Conservation (phyloP, 2,329 filamentous ascomycete species). For the Ilyonectria robusta region DNA sequence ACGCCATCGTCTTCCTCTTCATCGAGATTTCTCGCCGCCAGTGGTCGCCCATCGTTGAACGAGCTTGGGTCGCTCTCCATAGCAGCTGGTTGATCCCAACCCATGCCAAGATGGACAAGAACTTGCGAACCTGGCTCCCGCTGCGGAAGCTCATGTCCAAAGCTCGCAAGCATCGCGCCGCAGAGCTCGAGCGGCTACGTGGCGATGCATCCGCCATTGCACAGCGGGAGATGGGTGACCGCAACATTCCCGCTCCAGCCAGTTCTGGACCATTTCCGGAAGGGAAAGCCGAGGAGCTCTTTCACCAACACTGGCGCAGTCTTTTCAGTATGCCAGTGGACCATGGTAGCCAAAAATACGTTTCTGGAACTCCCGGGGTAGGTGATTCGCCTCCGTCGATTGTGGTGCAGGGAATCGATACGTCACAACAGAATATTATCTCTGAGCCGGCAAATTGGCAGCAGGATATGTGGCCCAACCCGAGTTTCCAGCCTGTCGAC, state of each 20-base stretch:
- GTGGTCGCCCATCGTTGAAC: conserved; percentile 62
- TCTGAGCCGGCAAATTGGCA: neutral
- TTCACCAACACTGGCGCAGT: conserved; percentile 35
- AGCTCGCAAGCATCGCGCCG: conserved; percentile 54
- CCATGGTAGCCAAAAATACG: accelerated
- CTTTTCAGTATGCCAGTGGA: conserved; percentile 15
- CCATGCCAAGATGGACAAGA: conserved; percentile 45
- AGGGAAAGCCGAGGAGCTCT: conserved; percentile 1
- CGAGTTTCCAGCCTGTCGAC: neutral
- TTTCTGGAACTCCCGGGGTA: accelerated
- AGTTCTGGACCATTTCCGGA: conserved; percentile 47
- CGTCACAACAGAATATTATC: neutral
- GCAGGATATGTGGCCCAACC: conserved; percentile 4
- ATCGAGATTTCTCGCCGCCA: conserved; percentile 63
- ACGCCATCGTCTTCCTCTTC: conserved; percentile 70
- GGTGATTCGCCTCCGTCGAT: neutral
- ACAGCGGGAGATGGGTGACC: conserved; percentile 50
- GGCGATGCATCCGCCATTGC: conserved; percentile 44
- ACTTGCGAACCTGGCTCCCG: conserved; percentile 57
- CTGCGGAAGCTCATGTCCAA: conserved; percentile 57
- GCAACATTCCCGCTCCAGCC: conserved; percentile 42
- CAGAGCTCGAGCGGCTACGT: conserved; percentile 54
- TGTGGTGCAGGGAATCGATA: neutral
- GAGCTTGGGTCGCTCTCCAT: conserved; percentile 64
- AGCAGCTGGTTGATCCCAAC: conserved; percentile 56